These are phyloP conservation scores for Lepiota venenata DNA, from an alignment of 768 basidiomycete species.

Conservation along the genomic window DNA sequence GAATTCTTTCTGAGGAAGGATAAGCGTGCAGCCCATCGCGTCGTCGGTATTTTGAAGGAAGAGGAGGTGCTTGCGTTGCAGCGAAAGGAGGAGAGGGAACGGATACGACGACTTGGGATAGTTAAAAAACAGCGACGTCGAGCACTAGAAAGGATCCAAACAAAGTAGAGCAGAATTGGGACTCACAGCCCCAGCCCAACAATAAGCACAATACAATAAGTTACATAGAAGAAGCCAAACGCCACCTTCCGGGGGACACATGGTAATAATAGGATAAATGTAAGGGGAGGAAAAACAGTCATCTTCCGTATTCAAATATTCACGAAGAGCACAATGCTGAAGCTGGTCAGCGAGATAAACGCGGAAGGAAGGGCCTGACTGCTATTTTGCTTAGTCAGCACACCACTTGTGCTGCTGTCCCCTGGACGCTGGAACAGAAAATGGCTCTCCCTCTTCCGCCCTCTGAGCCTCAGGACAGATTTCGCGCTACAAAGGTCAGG, in stretches of 20 bases:
- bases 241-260: no score
- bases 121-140: conserved; percentile 24
- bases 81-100: conserved; percentile 29
- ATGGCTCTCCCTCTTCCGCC: conserved; percentile 1
- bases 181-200: no score
- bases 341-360: no score
- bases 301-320: no score
- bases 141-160: not conserved
- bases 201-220: no score
- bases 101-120: conserved; percentile 28
- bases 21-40: conserved; percentile 42
- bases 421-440: not conserved
- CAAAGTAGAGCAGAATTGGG: no score
- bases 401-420: not conserved
- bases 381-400: conserved; percentile 10
- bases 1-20: conserved; percentile 59
- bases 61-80: conserved; percentile 28
- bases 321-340: no score
- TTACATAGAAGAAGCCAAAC: no score
- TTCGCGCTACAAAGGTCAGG: conserved; percentile 39
- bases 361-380: no score
- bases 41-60: conserved; percentile 54
- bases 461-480: not conserved
- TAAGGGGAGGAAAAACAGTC: no score
- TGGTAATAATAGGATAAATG: no score